phyloP scores from a whole-genome alignment of 768 basidiomycete species.

The Psilocybe cubensis region DNA sequence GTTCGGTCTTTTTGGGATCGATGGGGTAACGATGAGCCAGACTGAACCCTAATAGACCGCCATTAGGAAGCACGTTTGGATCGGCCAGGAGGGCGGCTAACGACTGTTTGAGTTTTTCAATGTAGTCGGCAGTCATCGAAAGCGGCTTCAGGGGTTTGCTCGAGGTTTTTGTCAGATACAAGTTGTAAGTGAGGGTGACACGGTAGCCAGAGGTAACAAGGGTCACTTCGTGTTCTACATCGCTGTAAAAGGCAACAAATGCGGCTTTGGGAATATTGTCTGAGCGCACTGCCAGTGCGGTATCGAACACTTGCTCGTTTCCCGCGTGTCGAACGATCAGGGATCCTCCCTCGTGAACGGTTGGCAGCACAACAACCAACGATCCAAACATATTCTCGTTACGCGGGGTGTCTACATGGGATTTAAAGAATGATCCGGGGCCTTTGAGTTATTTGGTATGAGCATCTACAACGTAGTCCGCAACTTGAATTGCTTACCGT shows the following conservation, averaged over 20 bases:
- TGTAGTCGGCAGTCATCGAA: neutral
- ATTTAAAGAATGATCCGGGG: slow-evolving; percentile 45
- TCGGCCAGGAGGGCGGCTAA: slow-evolving; percentile 33
- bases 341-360: slow-evolving; percentile 44
- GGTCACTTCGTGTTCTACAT: slow-evolving; percentile 43
- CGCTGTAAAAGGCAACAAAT: slow-evolving; percentile 39
- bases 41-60: slow-evolving; percentile 44
- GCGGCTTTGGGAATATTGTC: slow-evolving; percentile 29
- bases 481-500: slow-evolving; percentile 31
- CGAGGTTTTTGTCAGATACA: slow-evolving; percentile 27
- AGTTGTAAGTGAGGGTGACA: slow-evolving; percentile 46
- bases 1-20: neutral
- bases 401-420: slow-evolving; percentile 50
- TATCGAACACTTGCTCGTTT: slow-evolving; percentile 39
- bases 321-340: slow-evolving; percentile 34
- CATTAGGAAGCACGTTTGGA: slow-evolving; percentile 36
- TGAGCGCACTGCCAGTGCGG: slow-evolving; percentile 25
- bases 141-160: neutral
- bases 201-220: slow-evolving; percentile 38
- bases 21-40: slow-evolving; percentile 41
- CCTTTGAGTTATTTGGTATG: slow-evolving; percentile 13
- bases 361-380: slow-evolving; percentile 48
- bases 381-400: slow-evolving; percentile 49
- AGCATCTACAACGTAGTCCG: neutral
- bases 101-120: neutral